phyloP scores from a whole-genome alignment of 2,329 filamentous ascomycete species.

The Talaromyces sp. region DNA sequence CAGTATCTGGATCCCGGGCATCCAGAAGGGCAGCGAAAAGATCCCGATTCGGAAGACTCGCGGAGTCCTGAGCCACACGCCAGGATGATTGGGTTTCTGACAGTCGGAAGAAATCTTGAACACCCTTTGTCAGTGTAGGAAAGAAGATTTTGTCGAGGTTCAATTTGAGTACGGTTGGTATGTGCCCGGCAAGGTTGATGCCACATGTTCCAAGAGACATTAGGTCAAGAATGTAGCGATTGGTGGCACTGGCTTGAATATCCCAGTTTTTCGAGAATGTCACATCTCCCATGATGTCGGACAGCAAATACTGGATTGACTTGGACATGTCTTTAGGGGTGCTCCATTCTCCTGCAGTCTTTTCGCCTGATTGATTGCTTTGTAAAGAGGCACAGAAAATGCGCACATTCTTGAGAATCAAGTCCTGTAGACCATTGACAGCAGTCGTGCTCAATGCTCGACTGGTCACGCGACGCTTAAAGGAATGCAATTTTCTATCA shows the following conservation, averaged over 20 bases:
- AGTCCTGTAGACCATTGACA: constrained; percentile 18
- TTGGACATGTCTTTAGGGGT: not conserved
- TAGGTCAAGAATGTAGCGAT: not conserved
- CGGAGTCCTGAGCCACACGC: not conserved
- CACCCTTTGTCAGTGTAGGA: not conserved
- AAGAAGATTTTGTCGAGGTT: not conserved
- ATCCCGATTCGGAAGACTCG: not conserved
- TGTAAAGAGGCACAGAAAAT: not conserved
- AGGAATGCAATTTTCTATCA: constrained; percentile 16
- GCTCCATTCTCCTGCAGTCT: not conserved
- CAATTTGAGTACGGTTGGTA: not conserved
- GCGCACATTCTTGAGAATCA: constrained; percentile 12
- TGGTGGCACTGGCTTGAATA: not conserved
- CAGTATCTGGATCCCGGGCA: not conserved
- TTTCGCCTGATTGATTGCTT: not conserved
- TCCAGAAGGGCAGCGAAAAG: not conserved
- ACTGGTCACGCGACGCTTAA: constrained; percentile 15
- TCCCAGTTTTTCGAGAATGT: not conserved
- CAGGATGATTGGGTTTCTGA: not conserved
- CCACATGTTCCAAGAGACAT: not conserved
- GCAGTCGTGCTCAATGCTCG: constrained; percentile 15
- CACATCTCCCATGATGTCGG: not conserved
- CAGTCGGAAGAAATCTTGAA: not conserved
- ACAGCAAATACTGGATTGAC: not conserved
- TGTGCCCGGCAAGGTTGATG: not conserved